These are phyloP conservation scores for Rhizopus sp. DNA, from an alignment of 371 early-diverging fungal genomes.

Conservation along the genomic window DNA sequence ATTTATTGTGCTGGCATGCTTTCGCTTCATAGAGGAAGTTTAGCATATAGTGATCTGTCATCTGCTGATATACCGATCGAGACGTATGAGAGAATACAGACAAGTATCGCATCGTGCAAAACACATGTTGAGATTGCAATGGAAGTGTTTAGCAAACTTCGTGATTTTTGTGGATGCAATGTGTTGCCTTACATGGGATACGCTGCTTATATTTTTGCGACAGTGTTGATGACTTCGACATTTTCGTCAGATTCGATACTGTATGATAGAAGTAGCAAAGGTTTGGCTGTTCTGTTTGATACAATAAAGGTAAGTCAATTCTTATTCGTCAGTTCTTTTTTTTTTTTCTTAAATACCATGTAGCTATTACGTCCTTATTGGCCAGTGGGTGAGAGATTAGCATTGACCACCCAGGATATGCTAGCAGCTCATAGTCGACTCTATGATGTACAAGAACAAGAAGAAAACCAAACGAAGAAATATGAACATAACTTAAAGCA, in stretches of 20 bases:
- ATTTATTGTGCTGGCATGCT: slow-evolving; percentile 42
- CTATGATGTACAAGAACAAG: slow-evolving; percentile 31
- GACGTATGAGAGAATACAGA: slow-evolving; percentile 26
- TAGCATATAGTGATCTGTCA: slow-evolving; percentile 42
- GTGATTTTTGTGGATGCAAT: slow-evolving; percentile 40
- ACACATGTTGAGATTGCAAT: slow-evolving; percentile 34
- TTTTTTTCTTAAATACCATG: not conserved
- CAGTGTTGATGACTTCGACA: slow-evolving; percentile 48
- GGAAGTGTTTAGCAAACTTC: slow-evolving; percentile 35
- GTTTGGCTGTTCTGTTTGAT: slow-evolving; percentile 31
- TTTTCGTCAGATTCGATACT: slow-evolving; percentile 38
- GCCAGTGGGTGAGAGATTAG: slow-evolving; percentile 48
- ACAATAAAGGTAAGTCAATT: slow-evolving; percentile 19
- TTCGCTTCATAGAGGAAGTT: slow-evolving; percentile 44
- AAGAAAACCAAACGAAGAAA: not conserved
- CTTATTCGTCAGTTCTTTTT: not conserved
- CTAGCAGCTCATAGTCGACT: slow-evolving; percentile 40
- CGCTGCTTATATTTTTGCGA: slow-evolving; percentile 49
- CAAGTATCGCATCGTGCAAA: slow-evolving; percentile 36
- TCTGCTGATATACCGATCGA: slow-evolving; percentile 19
- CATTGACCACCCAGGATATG: slow-evolving; percentile 40
- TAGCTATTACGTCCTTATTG: slow-evolving; percentile 35
- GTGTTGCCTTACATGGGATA: slow-evolving; percentile 51
- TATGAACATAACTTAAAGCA: not conserved
- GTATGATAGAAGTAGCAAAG: slow-evolving; percentile 34